These are phyloP conservation scores for Pleurotus sapidus DNA, from an alignment of 768 basidiomycete genomes.

Conservation along the genomic window DNA sequence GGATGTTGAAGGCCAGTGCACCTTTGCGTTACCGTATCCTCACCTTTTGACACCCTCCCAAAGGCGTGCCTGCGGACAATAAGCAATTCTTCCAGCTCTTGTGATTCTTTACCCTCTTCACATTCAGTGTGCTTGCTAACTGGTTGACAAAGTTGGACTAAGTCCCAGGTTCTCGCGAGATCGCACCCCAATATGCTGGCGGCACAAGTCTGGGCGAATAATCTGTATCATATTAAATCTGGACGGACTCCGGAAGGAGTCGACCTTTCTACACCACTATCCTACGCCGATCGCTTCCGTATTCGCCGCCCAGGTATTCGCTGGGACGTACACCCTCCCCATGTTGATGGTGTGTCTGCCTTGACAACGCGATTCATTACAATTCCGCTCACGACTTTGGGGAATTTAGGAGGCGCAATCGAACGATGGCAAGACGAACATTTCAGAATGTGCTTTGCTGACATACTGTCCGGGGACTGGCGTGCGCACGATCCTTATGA, in stretches of 20 bases:
- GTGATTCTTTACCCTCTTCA: constrained; percentile 24
- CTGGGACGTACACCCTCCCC: constrained; percentile 36
- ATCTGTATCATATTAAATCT: constrained; percentile 36
- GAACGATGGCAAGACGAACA: constrained; percentile 59
- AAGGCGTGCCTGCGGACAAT: constrained; percentile 43
- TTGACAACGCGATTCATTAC: constrained; percentile 12
- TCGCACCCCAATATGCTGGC: constrained; percentile 52
- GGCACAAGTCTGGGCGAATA: constrained; percentile 46
- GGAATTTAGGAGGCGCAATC: constrained; percentile 49
- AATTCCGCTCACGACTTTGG: constrained; percentile 10
- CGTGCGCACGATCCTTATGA: constrained; percentile 54
- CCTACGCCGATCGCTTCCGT: constrained; percentile 62
- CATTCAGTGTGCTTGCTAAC: background rate
- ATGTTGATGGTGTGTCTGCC: constrained; percentile 17
- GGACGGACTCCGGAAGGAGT: constrained; percentile 36
- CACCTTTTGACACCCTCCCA: background rate
- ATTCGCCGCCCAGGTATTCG: constrained; percentile 54
- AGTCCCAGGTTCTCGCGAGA: constrained; percentile 52
- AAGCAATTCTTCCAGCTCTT: constrained; percentile 63
- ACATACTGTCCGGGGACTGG: constrained; percentile 52
- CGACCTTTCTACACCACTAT: constrained; percentile 48
- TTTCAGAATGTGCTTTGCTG: constrained; percentile 45
- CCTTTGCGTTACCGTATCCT: too few species aligned
- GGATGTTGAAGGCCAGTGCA: constrained; percentile 21
- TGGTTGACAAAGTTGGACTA: constrained; percentile 18